A percentile compares a stretch with the other conserved stretches of the same genome.
Conservation (phyloP, 192 early-diverging fungal genomes). For the Mortierella alpina region DNA sequence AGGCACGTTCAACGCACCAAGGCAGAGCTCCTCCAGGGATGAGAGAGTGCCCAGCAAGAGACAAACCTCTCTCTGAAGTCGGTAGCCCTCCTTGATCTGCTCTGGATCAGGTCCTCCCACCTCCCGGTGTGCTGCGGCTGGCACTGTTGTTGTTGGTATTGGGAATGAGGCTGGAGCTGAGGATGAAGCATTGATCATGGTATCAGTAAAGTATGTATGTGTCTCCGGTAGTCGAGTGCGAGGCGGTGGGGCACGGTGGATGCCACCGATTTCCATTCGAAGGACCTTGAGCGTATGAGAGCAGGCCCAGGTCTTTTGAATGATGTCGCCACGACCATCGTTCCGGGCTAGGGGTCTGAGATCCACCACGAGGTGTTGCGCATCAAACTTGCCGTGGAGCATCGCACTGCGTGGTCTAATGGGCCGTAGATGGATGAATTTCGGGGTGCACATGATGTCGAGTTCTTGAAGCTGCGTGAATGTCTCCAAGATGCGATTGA, state of each 20-base stretch:
- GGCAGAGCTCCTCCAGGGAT: neutral
- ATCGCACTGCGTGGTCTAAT: too few species aligned
- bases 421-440: too few species aligned
- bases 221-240: too few species aligned
- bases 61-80: neutral
- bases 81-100: neutral
- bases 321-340: neutral
- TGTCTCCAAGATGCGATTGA: too few species aligned
- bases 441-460: too few species aligned
- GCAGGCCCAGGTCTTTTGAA: neutral
- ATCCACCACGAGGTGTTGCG: too few species aligned
- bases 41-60: neutral
- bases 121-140: neutral
- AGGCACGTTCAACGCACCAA: neutral
- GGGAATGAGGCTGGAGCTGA: neutral
- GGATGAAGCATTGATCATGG: neutral
- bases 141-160: neutral
- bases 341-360: too few species aligned
- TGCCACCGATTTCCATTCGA: neutral
- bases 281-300: neutral
- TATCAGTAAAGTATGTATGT: neutral
- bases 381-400: too few species aligned
- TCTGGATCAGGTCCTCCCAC: neutral
- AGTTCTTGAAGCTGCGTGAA: too few species aligned
- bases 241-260: neutral